Percentiles rank a stretch among this genome's conserved stretches.
phyloP scores from a whole-genome alignment of 139 green algal species.

The Tetradesmus obliquus region DNA sequence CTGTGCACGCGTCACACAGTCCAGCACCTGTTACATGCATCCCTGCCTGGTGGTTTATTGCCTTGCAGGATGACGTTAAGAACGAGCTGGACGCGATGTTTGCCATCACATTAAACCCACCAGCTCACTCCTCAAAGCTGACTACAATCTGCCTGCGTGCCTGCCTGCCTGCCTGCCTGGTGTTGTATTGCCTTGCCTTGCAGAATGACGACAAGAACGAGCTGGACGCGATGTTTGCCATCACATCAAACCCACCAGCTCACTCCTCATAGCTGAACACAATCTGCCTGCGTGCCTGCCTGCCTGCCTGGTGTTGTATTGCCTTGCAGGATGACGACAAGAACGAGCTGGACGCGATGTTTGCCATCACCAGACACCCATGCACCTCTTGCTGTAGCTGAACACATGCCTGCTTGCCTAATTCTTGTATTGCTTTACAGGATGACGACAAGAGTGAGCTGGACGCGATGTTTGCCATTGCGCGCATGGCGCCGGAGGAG shows the following conservation, averaged over 20 bases:
- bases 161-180: too few relatives aligned
- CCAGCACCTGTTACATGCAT: too few relatives aligned
- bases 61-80: constrained; percentile 29
- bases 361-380: neutral
- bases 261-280: too few relatives aligned
- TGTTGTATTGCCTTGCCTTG: too few relatives aligned
- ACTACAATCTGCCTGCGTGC: too few relatives aligned
- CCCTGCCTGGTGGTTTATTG: too few relatives aligned
- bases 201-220: constrained; percentile 37
- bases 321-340: constrained; percentile 28
- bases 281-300: too few relatives aligned
- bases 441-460: constrained; percentile 41
- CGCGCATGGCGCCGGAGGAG: constrained; percentile 13
- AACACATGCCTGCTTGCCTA: neutral
- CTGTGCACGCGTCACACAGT: too few relatives aligned
- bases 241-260: too few relatives aligned
- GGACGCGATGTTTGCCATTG: constrained; percentile 47
- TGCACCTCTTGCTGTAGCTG: neutral
- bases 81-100: constrained; percentile 50
- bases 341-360: constrained; percentile 48
- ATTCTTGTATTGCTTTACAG: neutral
- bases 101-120: too few relatives aligned
- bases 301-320: too few relatives aligned
- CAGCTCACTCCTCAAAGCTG: too few relatives aligned
- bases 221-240: constrained; percentile 48